Percentiles rank a stretch among this genome's conserved stretches.
Evolutionary conservation across 2,329 filamentous ascomycete species (phyloP).

Genomic region (Ophiostoma australiae): DNA sequence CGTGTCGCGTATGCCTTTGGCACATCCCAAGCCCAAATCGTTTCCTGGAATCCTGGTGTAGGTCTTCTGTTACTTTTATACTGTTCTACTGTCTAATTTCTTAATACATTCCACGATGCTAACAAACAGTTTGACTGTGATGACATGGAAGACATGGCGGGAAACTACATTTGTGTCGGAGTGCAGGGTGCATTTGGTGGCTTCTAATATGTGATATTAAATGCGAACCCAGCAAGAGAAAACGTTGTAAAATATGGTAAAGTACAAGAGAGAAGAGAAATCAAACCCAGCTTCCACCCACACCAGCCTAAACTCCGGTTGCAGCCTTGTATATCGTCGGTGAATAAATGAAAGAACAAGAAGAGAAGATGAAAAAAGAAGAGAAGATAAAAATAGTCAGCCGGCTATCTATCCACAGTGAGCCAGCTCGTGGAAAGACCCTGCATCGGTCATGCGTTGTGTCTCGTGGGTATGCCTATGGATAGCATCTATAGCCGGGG

Average conservation of each 20-base stretch:
- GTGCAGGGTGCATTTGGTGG: not conserved
- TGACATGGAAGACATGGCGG: not conserved
- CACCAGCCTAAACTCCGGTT: not conserved
- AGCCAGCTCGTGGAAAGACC: slow-evolving; percentile 8
- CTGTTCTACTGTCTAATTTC: not conserved
- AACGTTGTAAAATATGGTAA: not conserved
- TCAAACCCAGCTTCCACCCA: not conserved
- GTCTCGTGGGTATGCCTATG: not conserved
- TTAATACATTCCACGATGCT: not conserved
- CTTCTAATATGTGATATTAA: not conserved
- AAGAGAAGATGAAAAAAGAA: too few relatives aligned
- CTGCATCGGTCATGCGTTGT: not conserved
- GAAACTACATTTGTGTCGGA: not conserved
- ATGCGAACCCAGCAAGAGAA: not conserved
- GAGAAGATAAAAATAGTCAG: not conserved
- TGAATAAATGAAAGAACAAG: not conserved
- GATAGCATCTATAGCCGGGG: not conserved
- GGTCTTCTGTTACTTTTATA: not conserved
- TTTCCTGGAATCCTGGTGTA: not conserved
- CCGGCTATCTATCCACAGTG: not conserved
- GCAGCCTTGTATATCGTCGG: not conserved
- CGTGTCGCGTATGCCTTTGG: not conserved
- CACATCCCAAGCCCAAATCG: not conserved
- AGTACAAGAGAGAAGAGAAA: not conserved
- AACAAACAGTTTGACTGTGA: not conserved